Base-by-base conservation (phyloP, 202 grass and related monocot genomes). In the Saccharum hybrid region DNA sequence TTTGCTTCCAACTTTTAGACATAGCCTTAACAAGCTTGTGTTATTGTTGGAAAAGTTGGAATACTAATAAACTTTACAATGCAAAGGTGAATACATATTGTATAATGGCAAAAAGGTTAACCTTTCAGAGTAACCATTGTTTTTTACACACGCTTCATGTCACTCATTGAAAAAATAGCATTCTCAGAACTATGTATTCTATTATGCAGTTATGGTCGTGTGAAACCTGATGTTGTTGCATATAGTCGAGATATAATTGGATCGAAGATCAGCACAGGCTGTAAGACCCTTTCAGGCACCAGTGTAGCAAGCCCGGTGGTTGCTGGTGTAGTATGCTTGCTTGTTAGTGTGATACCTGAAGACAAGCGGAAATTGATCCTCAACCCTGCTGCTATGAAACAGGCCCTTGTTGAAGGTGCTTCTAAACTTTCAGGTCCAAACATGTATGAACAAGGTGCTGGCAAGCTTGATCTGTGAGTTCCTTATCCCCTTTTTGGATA, bases 191-290 rank as follows among this genome's bases (percentile, higher is more conserved):
- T 88, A 21, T 85, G 26, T 19, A 62, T 80, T 88, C 21, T 36
- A 78, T 88, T 80, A 22, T 89, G 65, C 86, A 98, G 96, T 63
- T 98, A 98, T 93, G 96, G 96, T n/a, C 92, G 96, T 66, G 89
- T 98, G 19, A 98, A 98, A 85, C 96, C 96, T 68, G 96, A 98
- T 61, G 81, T 98, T 71, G 93, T 98, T 73, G 96, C 96, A 59
- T 98, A 95, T 83, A 94, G 96, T 81, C 90, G 93, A 82, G 96
- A 98, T 67, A 98, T 98, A 92, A 91, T 96, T 78, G 96, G 96
- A 67, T 98, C 96, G 6, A 98, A 96, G 91, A 98, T 95, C 83
- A 98, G 96, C 89, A 96, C 96, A 66, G 96, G 93, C 67, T 95
- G 96, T 86, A 98, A 98, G 85, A 95, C 88, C 71, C 92, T 98